Evolutionary conservation across 164 flowering plant genomes (phyloP), one percentile per base, ranked within the genome.

Genomic region (Pachysandra terminalis): DNA sequence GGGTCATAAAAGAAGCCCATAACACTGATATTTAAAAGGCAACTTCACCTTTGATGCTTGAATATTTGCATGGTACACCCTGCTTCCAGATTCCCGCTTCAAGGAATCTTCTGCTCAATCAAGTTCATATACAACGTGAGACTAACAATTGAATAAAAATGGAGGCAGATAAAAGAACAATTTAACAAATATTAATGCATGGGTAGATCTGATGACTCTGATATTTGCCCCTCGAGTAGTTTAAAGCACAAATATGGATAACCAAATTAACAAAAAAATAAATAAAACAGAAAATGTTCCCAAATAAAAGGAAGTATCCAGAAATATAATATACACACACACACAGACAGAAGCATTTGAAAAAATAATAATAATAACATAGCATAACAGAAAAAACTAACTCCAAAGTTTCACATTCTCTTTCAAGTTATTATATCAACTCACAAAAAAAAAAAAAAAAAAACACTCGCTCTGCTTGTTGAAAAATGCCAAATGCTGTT

Each of bases 51-150:
- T 94, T 21, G 98, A 81, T 17, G 98, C 98, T 74, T 88, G 95
- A 66, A 94, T 94, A 71, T 90, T 91, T 19, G 83, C 96, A 86
- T 84, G 93, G 23, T 90, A 97, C 24, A 94, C 98, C 76, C 87
- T 94, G 61, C 69, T 84, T 68, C 98, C 98, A 74, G 98, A 91
- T 68, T 94, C 97, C n/a, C 96, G 87, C 35, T 81, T 91, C 79
- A 87, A 74, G 21, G 92, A 86, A 77, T 94, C 97, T 68, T 91
- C 97, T 91, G 90, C 72, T 48, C 76, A 73, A 23, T 63, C 40
- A 60, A 73, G 58, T 25, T 59, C 37, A 32, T 17, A 56, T 0
- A 64, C 19, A 48, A 21, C 23, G 53, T 41, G 17, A 73, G 63
- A 65, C 9, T 17, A 57, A 6, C 49, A 22, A 58, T 12, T 35